These are phyloP conservation scores for Iberis amara DNA, from an alignment of 441 rosid genomes.

Conservation along the genomic window DNA sequence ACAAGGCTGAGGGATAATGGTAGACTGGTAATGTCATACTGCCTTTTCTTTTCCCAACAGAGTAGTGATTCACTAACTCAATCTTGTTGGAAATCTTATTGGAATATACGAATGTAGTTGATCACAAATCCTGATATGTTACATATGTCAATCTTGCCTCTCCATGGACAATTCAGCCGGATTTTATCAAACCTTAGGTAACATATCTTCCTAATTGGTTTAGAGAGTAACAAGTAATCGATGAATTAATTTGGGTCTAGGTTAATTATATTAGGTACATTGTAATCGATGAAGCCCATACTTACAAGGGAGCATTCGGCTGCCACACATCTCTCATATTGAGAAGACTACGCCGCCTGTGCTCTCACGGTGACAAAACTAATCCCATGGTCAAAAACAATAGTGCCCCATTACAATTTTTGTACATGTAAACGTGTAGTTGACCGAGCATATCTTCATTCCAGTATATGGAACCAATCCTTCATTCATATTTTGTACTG, in stretches of 20 bases:
- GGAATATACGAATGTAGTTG: constrained; percentile 47
- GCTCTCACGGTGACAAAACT: constrained; percentile 65
- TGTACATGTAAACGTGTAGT: not conserved
- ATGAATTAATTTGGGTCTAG: not conserved
- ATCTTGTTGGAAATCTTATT: constrained; percentile 19
- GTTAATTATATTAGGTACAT: constrained; percentile 47
- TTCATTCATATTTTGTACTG: constrained; percentile 79
- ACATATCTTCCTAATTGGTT: constrained; percentile 15
- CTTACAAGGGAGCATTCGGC: constrained; percentile 94
- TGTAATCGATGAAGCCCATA: constrained; percentile 94
- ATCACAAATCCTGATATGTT: constrained; percentile 99
- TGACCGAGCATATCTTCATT: constrained; percentile 25
- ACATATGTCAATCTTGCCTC: constrained; percentile 80
- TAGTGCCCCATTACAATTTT: constrained; percentile 3
- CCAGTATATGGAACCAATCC: constrained; percentile 83
- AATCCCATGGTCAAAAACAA: constrained; percentile 8
- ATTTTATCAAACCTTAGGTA: constrained; percentile 84
- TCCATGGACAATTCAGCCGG: constrained; percentile 67
- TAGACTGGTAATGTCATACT: constrained; percentile 58
- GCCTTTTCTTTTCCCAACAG: constrained; percentile 1
- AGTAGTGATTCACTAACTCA: constrained; percentile 10
- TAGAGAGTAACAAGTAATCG: constrained; percentile 11
- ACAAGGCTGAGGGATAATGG: constrained; percentile 62
- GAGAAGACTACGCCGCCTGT: constrained; percentile 84
- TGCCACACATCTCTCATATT: constrained; percentile 91